A percentile compares a stretch with the other conserved stretches of the same genome.
phyloP scores from a whole-genome alignment of 2,329 filamentous ascomycete species.

The Venturia nashicola region DNA sequence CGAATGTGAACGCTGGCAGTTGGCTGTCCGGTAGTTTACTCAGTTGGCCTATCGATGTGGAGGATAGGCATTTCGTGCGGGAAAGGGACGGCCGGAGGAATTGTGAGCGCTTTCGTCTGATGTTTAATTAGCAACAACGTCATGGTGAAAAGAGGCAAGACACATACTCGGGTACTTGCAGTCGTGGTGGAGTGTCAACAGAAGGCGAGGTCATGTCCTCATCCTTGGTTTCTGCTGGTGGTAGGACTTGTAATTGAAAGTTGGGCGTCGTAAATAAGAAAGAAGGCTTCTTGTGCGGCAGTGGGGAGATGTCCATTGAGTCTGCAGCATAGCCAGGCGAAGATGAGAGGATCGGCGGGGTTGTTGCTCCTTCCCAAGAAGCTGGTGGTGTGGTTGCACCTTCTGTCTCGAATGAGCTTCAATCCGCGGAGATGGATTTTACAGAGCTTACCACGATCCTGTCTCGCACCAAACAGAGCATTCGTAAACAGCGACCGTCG shows the following conservation, averaged over 20 bases:
- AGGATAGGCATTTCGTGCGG: slow-evolving; percentile 3
- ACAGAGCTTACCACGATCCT: slow-evolving; percentile 44
- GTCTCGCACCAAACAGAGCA: slow-evolving; percentile 48
- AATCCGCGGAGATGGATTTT: background rate
- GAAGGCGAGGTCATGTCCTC: slow-evolving; percentile 28
- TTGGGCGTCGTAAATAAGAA: slow-evolving; percentile 51
- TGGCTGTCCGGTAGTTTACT: slow-evolving; percentile 46
- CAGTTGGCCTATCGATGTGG: background rate
- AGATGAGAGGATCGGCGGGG: slow-evolving; percentile 72
- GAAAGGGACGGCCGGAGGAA: slow-evolving; percentile 8
- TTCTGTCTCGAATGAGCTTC: slow-evolving; percentile 18
- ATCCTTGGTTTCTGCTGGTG: slow-evolving; percentile 43
- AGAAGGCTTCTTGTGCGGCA: slow-evolving; percentile 67
- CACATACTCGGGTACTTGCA: slow-evolving; percentile 21
- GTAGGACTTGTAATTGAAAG: slow-evolving; percentile 33
- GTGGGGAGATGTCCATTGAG: slow-evolving; percentile 84
- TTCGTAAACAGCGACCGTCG: slow-evolving; percentile 74
- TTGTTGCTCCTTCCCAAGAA: slow-evolving; percentile 55
- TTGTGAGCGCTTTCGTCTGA: slow-evolving; percentile 7
- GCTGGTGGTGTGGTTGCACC: slow-evolving; percentile 31
- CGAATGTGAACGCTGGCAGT: slow-evolving; percentile 65
- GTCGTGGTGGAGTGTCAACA: background rate
- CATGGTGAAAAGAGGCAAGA: background rate
- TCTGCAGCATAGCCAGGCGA: slow-evolving; percentile 64
- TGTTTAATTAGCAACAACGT: slow-evolving; percentile 2